These are phyloP conservation scores for Wickerhamiella azymoides DNA, from an alignment of 805 yeast species.

Conservation along the genomic window DNA sequence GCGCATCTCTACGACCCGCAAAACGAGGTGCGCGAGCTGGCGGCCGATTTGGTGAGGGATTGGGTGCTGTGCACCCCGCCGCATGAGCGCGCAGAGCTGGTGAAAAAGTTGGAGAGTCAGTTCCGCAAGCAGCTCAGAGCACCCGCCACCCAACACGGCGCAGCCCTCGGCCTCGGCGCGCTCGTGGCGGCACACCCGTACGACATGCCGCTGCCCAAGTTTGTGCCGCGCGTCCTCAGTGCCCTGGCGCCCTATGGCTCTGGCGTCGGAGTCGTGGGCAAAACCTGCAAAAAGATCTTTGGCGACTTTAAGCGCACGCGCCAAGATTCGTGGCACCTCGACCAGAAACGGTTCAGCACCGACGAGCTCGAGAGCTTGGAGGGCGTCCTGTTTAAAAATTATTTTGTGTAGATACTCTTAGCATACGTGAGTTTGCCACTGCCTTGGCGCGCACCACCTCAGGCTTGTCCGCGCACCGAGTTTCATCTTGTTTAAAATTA, in stretches of 20 bases:
- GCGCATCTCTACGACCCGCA: constrained; percentile 44
- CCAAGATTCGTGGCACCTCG: constrained; percentile 94
- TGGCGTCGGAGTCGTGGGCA: constrained; percentile 65
- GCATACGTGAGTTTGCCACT: too few species aligned
- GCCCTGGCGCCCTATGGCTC: constrained; percentile 57
- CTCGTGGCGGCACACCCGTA: constrained; percentile 83
- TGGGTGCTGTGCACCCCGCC: constrained; percentile 52
- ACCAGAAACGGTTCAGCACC: constrained; percentile 54
- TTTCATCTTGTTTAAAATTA: too few species aligned
- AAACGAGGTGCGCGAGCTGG: constrained; percentile 60
- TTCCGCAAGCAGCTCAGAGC: constrained; percentile 26
- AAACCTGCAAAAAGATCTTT: constrained; percentile 66
- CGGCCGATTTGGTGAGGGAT: constrained; percentile 64
- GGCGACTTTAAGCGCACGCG: constrained; percentile 81
- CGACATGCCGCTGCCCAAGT: constrained; percentile 74
- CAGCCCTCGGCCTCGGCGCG: constrained; percentile 79
- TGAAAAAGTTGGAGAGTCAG: constrained; percentile 30
- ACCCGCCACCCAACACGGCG: constrained; percentile 52
- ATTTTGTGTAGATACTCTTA: constrained; percentile 24
- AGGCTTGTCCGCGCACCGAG: too few species aligned
- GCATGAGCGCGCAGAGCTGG: constrained; percentile 29
- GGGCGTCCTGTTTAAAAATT: constrained; percentile 87
- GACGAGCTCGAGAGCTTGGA: constrained; percentile 82
- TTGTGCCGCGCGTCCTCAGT: constrained; percentile 70
- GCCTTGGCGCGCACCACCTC: too few species aligned